Base-by-base conservation (phyloP, 352 stramenopile species). In the Phytophthora litchii region DNA sequence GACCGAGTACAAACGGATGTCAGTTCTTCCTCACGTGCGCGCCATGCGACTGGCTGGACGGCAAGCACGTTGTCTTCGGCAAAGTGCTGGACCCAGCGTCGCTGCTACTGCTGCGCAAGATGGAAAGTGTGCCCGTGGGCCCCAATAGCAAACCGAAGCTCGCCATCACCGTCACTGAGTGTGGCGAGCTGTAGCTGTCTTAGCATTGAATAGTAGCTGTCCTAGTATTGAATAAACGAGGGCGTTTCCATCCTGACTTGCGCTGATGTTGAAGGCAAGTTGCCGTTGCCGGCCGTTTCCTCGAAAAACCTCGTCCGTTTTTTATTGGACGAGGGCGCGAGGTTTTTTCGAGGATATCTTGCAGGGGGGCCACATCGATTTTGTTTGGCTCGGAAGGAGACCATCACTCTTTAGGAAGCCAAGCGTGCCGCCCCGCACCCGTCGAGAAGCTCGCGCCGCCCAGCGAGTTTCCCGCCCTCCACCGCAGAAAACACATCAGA, bases 41-140 rank as follows among this genome's bases (percentile, higher is more conserved):
- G 34, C 89, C 94, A 41, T 95, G 90, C 54, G 91, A 97, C 60
- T 98, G 93, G 94, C 76, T 98, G 36, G 95, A 99, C 80, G 89
- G 88, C 53, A 98, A 98, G 80, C 96, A 99, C 74, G 83, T 96
- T n/a, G 95, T 99, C 11, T 99, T 99, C 80, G 96, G 96, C 17
- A 97, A 97, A 56, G 77, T 97, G 50, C 71, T 97, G 58, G 90
- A 97, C 56, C 67, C 81, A 4, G 69, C 80, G 34, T 96, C 87
- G 31, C 81, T 97, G 65, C 73, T 96, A 31, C 69, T 95, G 40
- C 70, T 97, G 55, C 83, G 88, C 61, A 97, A 97, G 77, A 95
- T 97, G 68, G 91, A 97, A 72, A 97, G 88, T 74, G 88, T 97
- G 17, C 82, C 83, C 0, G 89, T 93, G 2, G 86, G 82, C 14